Evolutionary conservation across 352 stramenopile genomes (phyloP).

Genomic region (Globisporangium alternatum): DNA sequence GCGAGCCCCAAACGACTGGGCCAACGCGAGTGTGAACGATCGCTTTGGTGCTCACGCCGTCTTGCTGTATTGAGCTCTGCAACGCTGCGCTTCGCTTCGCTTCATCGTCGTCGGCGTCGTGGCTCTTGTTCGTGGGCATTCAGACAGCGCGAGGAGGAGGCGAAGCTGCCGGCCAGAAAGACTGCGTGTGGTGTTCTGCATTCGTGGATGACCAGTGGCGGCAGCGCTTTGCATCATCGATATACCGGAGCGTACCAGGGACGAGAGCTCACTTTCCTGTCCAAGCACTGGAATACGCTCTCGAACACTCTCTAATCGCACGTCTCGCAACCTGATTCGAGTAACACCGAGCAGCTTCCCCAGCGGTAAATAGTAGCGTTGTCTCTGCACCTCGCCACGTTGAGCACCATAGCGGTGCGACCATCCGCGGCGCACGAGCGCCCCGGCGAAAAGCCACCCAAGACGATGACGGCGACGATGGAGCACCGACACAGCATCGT

Average conservation of each 20-base stretch:
- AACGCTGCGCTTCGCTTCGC: not conserved
- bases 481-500: constrained; percentile 20
- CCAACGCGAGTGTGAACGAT: not conserved
- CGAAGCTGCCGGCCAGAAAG: not conserved
- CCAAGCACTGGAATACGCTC: not conserved
- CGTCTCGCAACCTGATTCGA: not conserved
- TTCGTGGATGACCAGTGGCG: not conserved
- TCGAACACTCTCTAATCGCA: not conserved
- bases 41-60: not conserved
- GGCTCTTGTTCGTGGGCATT: not conserved
- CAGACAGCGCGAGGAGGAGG: not conserved
- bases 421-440: not conserved
- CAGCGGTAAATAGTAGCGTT: not conserved
- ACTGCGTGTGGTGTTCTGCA: not conserved
- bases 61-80: not conserved
- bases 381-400: not conserved
- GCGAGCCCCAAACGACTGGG: not conserved
- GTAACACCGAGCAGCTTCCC: not conserved
- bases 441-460: not conserved
- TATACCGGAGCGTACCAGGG: not conserved
- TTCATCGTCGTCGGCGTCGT: not conserved
- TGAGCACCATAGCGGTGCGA: constrained; percentile 8
- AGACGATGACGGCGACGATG: not conserved
- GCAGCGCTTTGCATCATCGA: not conserved
- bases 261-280: not conserved